Percentiles rank a stretch among this genome's conserved stretches.
phyloP scores from a whole-genome alignment of 257 asterid genomes.

The Lycium barbarum region DNA sequence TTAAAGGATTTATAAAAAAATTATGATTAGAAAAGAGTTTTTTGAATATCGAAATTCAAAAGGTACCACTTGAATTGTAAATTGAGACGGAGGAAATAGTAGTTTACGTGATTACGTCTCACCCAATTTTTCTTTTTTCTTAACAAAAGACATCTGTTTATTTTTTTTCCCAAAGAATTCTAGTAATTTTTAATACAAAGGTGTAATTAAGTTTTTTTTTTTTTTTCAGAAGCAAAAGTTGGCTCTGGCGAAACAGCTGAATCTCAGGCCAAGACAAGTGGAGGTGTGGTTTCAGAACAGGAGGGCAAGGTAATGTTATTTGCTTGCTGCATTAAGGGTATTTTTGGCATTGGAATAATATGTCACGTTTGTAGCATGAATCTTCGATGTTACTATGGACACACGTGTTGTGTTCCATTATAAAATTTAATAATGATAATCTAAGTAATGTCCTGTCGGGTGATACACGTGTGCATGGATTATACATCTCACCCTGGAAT shows the following conservation, averaged over 20 bases:
- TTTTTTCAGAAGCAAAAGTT: slow-evolving; percentile 80
- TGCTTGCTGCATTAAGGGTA: slow-evolving; percentile 32
- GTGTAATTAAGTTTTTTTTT: neutral
- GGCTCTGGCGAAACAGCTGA: slow-evolving; percentile 84
- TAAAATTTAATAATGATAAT: neutral
- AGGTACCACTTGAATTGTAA: no score
- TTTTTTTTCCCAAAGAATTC: no score
- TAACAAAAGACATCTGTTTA: no score
- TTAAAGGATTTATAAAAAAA: no score
- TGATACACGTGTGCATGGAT: slow-evolving; percentile 23
- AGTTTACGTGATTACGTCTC: no score
- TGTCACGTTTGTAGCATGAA: slow-evolving; percentile 27
- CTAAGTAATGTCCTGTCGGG: neutral
- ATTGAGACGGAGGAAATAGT: no score
- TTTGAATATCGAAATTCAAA: no score
- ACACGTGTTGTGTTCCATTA: slow-evolving; percentile 17
- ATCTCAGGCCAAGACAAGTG: slow-evolving; percentile 90
- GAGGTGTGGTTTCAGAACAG: slow-evolving; percentile 99
- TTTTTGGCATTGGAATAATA: slow-evolving; percentile 34
- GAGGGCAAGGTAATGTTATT: slow-evolving; percentile 86
- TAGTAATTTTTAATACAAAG: neutral
- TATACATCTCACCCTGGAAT: neutral
- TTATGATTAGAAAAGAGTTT: no score
- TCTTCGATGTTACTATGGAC: neutral
- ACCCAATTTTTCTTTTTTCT: no score